Conservation (phyloP, 352 stramenopile species). For the Phytopythium ostracodes region DNA sequence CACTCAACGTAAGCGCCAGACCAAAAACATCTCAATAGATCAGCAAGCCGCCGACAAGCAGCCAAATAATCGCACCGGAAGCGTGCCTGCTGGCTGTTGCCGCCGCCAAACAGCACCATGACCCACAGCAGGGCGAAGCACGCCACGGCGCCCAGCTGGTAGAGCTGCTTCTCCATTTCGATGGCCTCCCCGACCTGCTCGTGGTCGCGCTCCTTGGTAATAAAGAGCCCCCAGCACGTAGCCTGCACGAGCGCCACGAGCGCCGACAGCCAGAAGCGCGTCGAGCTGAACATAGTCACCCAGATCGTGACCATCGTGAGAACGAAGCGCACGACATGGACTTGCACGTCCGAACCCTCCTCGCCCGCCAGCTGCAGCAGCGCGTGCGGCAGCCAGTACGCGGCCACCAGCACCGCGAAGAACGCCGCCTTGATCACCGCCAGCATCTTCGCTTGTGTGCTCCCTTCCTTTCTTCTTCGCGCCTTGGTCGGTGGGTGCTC, state of each 20-base stretch:
- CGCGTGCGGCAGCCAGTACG: constrained; percentile 48
- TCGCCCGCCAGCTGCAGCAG: constrained; percentile 30
- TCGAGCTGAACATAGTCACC: constrained; percentile 29
- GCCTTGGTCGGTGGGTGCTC: not conserved
- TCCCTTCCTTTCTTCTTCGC: not conserved
- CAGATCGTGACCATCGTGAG: constrained; percentile 56
- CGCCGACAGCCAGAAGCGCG: constrained; percentile 39
- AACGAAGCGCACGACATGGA: constrained; percentile 48
- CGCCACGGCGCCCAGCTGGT: constrained; percentile 29
- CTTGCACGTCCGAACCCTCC: constrained; percentile 31
- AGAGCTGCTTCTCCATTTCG: constrained; percentile 40
- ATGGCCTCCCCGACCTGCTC: constrained; percentile 22
- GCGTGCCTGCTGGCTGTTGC: constrained; percentile 26
- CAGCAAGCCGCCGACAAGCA: not conserved
- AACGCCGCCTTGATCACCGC: constrained; percentile 36
- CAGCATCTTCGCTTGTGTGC: constrained; percentile 14
- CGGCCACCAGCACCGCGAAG: constrained; percentile 33
- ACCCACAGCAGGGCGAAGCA: constrained; percentile 44
- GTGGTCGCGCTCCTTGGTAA: constrained; percentile 32
- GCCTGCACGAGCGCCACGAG: constrained; percentile 53
- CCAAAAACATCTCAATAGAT: not conserved
- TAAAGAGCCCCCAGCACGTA: constrained; percentile 39
- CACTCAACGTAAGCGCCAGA: constrained; percentile 2
- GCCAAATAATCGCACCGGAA: constrained; percentile 30
- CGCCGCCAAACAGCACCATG: constrained; percentile 47